Evolutionary conservation across 2,329 filamentous ascomycete species (phyloP).

Genomic region (Lachnellula hyalina): DNA sequence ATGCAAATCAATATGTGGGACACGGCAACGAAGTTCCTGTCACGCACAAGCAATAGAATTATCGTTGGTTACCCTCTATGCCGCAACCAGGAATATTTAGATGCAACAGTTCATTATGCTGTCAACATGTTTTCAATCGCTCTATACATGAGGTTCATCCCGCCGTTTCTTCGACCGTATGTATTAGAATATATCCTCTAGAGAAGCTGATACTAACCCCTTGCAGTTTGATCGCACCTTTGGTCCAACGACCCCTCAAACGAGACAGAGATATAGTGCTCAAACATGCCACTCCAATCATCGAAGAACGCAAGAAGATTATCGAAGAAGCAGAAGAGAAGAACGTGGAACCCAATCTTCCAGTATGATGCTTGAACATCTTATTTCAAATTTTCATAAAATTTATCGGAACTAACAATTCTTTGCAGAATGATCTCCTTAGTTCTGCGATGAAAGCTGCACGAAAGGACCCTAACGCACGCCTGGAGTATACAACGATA

Average conservation of each 20-base stretch:
- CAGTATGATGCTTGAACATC: not conserved
- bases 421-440: not conserved
- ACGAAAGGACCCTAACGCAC: not conserved
- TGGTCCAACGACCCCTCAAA: constrained; percentile 3
- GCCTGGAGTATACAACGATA: not conserved
- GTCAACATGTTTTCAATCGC: constrained; percentile 16
- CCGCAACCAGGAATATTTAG: constrained; percentile 16
- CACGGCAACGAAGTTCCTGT: constrained; percentile 11
- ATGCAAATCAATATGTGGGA: constrained; percentile 10
- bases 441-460: not conserved
- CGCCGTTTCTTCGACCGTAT: not conserved
- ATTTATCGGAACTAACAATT: not conserved
- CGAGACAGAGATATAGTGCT: constrained; percentile 6
- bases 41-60: constrained; percentile 6
- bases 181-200: not conserved
- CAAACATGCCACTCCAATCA: constrained; percentile 12
- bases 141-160: constrained; percentile 17
- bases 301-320: constrained; percentile 14
- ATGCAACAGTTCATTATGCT: constrained; percentile 17
- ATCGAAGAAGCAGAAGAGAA: not conserved
- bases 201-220: not conserved
- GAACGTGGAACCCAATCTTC: not conserved
- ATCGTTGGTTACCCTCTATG: constrained; percentile 14
- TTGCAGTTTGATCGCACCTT: not conserved
- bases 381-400: not conserved